Base-by-base conservation (phyloP, 2,329 filamentous ascomycete genomes). In the Rhinocladiella similis region DNA sequence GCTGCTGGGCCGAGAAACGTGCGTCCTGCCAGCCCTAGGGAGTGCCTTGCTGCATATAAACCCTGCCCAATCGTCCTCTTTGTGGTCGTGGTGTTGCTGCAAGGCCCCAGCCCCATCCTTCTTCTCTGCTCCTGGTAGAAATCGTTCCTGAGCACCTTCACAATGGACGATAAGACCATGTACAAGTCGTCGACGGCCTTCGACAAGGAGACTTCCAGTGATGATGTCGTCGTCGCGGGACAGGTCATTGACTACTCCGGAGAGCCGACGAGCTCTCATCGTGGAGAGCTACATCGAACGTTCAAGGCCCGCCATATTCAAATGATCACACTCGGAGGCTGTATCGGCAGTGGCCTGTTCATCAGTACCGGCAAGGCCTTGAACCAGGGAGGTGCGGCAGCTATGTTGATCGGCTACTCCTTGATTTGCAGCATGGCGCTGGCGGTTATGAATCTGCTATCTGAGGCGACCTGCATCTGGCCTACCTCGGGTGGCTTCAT, bases 341-440 rank as follows among this genome's bases (percentile, higher is more conserved):
- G 63, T 25, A 69, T 68, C 50, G 70, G 69, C n/a, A 68, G 65
- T 35, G 70, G 70, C 42, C 60, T 72, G 5, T 72, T 71, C 59
- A 68, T 72, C 53, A 67, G 69, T 47, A 69, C 67, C 7, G 70
- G 70, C 22, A 62, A 67, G 22, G 46, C 35, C 10, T 50, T 57
- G 10, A 46, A 60, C 5, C 58, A 63, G 48, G 72, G 70, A 25
- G 72, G 67, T 0, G 65, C 68, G 7, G 67, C 64, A 14, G 61
- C 64, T 7, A 64, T 74, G 49, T 46, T 75, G 38, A 52, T 74
- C n/a, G 72, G 65, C 1, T 74, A 68, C 50, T 56, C 60, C 4
- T 35, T 69, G 10, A 63, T 69, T 19, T 69, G 66, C 47, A 53
- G 63, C 6, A 42, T 48, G 52, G 45, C 45, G 9, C 27, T 48